These are phyloP conservation scores for Chaetothyriales sp. DNA, from an alignment of 2,329 filamentous ascomycete genomes.

Conservation along the genomic window DNA sequence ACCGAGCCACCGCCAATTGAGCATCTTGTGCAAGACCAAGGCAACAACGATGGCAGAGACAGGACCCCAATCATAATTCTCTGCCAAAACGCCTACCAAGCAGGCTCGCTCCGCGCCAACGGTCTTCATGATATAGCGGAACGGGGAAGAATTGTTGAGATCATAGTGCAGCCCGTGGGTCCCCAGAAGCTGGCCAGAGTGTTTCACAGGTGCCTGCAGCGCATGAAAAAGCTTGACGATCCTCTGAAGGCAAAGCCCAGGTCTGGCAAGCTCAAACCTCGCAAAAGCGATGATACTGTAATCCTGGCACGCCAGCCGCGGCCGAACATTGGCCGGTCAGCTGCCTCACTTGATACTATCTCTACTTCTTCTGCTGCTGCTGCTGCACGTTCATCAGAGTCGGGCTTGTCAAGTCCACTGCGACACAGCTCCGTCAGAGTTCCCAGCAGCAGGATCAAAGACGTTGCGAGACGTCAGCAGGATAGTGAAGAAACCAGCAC, in stretches of 20 bases:
- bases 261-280: not conserved
- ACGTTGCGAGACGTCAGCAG: not conserved
- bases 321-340: not conserved
- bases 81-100: slow-evolving; percentile 25
- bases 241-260: not conserved
- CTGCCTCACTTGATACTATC: not conserved
- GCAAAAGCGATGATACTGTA: not conserved
- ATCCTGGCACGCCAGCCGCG: not conserved
- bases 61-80: slow-evolving; percentile 24
- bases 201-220: slow-evolving; percentile 17
- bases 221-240: slow-evolving; percentile 6
- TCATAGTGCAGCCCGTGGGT: slow-evolving; percentile 26
- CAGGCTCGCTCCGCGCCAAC: slow-evolving; percentile 19
- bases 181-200: slow-evolving; percentile 28
- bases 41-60: slow-evolving; percentile 16
- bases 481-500: not conserved
- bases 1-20: slow-evolving; percentile 20
- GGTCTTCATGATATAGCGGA: slow-evolving; percentile 13
- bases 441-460: not conserved
- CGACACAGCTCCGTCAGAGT: not conserved
- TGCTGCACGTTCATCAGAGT: not conserved
- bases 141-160: slow-evolving; percentile 23
- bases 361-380: too few relatives aligned
- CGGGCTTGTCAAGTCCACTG: not conserved
- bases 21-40: slow-evolving; percentile 23